Evolutionary conservation across 805 yeast genomes (phyloP).

Genomic region (Barnettozyma sucrosica): DNA sequence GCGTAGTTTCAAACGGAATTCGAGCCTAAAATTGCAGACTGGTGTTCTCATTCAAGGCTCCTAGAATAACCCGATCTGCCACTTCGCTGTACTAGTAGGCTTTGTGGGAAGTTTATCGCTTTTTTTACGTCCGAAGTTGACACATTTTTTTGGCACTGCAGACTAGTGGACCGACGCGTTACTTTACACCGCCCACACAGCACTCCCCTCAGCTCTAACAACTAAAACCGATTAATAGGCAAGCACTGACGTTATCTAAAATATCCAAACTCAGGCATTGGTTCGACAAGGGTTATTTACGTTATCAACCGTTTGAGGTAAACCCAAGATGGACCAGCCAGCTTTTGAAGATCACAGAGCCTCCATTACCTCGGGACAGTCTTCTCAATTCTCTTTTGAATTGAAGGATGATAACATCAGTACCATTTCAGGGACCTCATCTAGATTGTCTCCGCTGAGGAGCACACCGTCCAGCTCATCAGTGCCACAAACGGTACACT

Average conservation of each 20-base stretch:
- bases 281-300: too few relatives aligned
- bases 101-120: neutral
- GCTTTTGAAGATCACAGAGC: neutral
- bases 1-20: neutral
- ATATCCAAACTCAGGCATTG: too few relatives aligned
- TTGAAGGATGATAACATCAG: conserved; percentile 4
- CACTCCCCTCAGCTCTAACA: too few relatives aligned
- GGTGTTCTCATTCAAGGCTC: neutral
- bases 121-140: neutral
- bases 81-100: neutral
- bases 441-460: neutral
- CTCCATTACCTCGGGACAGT: conserved; percentile 5
- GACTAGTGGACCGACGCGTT: too few relatives aligned
- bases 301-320: neutral
- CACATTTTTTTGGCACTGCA: neutral
- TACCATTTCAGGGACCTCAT: neutral
- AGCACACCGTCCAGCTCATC: neutral
- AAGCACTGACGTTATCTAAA: too few relatives aligned
- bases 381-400: conserved; percentile 9
- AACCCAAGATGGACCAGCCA: neutral
- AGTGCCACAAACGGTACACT: neutral
- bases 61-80: neutral
- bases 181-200: neutral
- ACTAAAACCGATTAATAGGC: too few relatives aligned
- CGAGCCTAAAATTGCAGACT: neutral